These are phyloP conservation scores for Talaromyces sp. DNA, from an alignment of 2,329 filamentous ascomycete genomes.

Conservation along the genomic window DNA sequence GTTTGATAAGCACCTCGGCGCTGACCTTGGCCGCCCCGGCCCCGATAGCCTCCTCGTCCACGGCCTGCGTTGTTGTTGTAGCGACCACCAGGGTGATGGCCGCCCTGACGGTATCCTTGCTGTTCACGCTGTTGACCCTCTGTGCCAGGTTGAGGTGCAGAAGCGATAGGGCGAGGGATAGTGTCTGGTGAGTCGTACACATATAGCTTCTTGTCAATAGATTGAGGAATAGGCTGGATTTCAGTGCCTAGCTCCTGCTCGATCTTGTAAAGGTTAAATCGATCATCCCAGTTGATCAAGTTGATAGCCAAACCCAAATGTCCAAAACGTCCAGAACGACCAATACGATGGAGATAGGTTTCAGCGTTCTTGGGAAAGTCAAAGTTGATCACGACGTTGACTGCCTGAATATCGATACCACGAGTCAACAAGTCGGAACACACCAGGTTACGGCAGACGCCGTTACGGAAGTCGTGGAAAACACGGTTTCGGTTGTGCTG, in stretches of 20 bases:
- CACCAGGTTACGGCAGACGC: conserved; percentile 94
- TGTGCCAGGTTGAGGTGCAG: conserved; percentile 39
- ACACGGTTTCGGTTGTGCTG: conserved; percentile 96
- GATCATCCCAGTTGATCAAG: conserved; percentile 98
- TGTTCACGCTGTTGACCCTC: conserved; percentile 31
- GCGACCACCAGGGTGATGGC: conserved; percentile 38
- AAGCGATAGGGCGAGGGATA: conserved; percentile 79
- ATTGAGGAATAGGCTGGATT: conserved; percentile 90
- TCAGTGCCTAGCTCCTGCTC: conserved; percentile 96
- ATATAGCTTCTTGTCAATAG: conserved; percentile 96
- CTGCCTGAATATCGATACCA: conserved; percentile 98
- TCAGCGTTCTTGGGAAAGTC: conserved; percentile 99
- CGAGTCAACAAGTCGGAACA: conserved; percentile 96
- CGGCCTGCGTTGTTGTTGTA: conserved; percentile 38
- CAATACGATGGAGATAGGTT: conserved; percentile 97
- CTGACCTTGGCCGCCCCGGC: conserved; percentile 43
- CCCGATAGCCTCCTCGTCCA: conserved; percentile 45
- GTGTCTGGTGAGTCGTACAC: conserved; percentile 96
- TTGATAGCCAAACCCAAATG: conserved; percentile 98
- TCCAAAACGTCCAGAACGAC: conserved; percentile 93
- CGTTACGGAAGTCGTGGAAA: conserved; percentile 98
- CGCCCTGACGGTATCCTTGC: conserved; percentile 35
- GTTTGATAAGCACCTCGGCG: conserved; percentile 38
- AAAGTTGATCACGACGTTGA: conserved; percentile 99
- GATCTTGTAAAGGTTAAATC: conserved; percentile 98